Evolutionary conservation across 179 eudicot species (phyloP), one percentile per base, ranked within the genome.

Genomic region (Amaranthus tricolor): DNA sequence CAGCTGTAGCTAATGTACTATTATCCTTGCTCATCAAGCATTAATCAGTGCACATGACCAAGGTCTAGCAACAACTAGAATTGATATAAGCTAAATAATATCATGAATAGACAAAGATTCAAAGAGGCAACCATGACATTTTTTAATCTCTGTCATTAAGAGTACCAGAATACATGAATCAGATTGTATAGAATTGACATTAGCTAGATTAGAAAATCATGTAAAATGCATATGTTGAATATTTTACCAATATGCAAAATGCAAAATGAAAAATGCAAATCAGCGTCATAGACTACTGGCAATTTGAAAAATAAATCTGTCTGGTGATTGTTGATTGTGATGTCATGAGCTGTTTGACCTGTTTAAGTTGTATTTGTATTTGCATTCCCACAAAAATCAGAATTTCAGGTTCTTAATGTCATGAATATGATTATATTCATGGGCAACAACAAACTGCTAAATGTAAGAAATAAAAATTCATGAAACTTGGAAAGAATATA

Each of bases 281-380:
- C 52, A 47, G 66, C 9, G 6, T 43, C 9, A 11, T 70, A 15
- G 20, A 63, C 50, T 7, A 43, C 14, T 43, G 17, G 24, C 62
- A 69, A 3, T 24, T 13, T 11, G 16, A 48, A 19, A 68, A 59
- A 16, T 6, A 6, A 6, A 69, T 52, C 1, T 5, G 19, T 70
- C 7, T n/a, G 50, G 56, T 14, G 56, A 14, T 54, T 16, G n/a
- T 12, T 8, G 2, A 15, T 7, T 13, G 47, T 53, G 62, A 53
- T 70, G 62, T 69, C 60, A 69, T 69, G 59, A 52, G 19, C 72
- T 51, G 13, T 43, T 67, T 67, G n/a, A 13, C 43, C 7, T 20
- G 5, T 49, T 20, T 12, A 19, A 10, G 16, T 48, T 31, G 40
- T 50, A 11, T 16, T 49, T 20, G 57, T 20, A 67, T 48, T 48